Base-by-base conservation (phyloP, 306 rosid genomes). In the Pterocarpus macrocarpus region DNA sequence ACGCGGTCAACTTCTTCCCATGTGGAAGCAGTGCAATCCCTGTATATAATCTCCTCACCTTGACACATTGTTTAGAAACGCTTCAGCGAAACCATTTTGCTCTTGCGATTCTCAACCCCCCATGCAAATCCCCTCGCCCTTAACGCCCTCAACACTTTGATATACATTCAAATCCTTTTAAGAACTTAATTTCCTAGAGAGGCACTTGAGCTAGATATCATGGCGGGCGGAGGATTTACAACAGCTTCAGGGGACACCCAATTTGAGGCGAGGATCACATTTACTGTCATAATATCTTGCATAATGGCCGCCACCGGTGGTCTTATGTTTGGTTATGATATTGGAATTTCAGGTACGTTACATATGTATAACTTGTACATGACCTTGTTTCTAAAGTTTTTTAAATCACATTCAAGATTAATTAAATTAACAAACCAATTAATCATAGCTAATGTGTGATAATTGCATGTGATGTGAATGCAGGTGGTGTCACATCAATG, bases 401-500 rank as follows among this genome's bases (percentile, higher is more conserved):
- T 38, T 6, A 3, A 13, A 30, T 69, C 11, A 45, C 38, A 32
- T 69, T 32, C 13, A 6, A 30, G 16, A 43, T 69, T 32, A 30
- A 65, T 65, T 64, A n/a, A 64, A 64, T 38, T 3, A 38, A 5
- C 1, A 14, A 32, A 62, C 8, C 5, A 12, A 4, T 38, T 6
- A 57, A 17, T 34, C 12, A 17, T 28, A 32, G 15, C 28, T 30
- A 10, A 62, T 13, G 80, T 47, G 7, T 15, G 63, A n/a, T 4
- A 38, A 47, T 47, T 73, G 57, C 34, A 53, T 36, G 12, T 1
- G 2, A 47, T 11, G 12, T 57, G 12, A 13, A 77, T 56, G 80
- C 80, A 89, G 97, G 97, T 7, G 98, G 98, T 8, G 98, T 92
- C 1, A 94, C 98, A 15, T 81, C 97, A 0, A 92, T 90, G 97